Evolutionary conservation across 2,329 filamentous ascomycete genomes (phyloP), one percentile per base, ranked within the genome.

Genomic region (Fusarium sp.): DNA sequence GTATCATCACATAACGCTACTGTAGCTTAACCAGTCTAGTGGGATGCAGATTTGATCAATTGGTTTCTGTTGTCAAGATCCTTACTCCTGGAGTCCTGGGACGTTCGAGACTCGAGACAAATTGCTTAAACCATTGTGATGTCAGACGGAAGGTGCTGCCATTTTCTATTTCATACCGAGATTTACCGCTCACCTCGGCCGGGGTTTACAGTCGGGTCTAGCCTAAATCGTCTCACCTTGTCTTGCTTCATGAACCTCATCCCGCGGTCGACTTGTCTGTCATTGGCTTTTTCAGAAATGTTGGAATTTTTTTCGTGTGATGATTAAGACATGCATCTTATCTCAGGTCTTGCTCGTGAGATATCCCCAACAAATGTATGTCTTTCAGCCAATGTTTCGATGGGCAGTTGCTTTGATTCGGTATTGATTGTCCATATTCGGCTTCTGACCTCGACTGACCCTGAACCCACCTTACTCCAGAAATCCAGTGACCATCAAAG

Each of bases 221-320:
- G 68, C 73, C 76, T 66, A 70, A 77, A 70, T 75, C 41, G 76
- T 73, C 76, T 78, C 74, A 78, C 76, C 76, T 76, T 78, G 68
- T 69, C 60, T 66, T 47, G 59, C 42, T 62, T 54, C 44, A 55
- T 47, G 47, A 50, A 68, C 54, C 50, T 60, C 63, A 68, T 66
- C 72, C 71, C 56, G 54, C 54, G 41, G 28, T 42, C 38, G 36
- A 51, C 30, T 67, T 60, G 34, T 36, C 41, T 62, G 30, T 52
- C 28, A 28, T 52, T 52, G 38, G 47, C 22, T 28, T 68, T 42
- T 70, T 54, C 51, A 62, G 44, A 54, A 58, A 42, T 62, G 59
- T 60, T 62, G 42, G 30, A 34, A 34, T 24, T 47, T 64, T 34
- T 63, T 52, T 20, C 8, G 39, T 22, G 30, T 42, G 36, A 15